phyloP scores from a whole-genome alignment of 2,329 filamentous ascomycete genomes.

The Pseudocercospora fuligena region DNA sequence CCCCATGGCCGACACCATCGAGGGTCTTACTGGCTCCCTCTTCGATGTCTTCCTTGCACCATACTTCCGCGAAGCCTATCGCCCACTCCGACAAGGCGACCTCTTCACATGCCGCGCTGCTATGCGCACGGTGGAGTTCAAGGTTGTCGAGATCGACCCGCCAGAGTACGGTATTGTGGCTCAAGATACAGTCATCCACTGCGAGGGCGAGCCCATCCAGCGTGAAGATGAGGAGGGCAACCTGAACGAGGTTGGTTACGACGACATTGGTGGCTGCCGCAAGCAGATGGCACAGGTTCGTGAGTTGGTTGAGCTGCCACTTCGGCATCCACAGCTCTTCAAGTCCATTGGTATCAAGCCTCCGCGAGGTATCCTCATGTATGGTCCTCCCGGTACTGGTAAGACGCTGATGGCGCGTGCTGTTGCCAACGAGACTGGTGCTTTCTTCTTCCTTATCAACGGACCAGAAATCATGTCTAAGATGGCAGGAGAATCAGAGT shows the following conservation, averaged over 20 bases:
- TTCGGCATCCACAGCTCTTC: constrained; percentile 97
- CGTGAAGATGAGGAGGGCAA: constrained; percentile 99
- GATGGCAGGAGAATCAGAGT: constrained; percentile 99
- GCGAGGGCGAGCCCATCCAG: constrained; percentile 95
- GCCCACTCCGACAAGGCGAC: constrained; percentile 95
- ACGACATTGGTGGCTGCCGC: constrained; percentile 98
- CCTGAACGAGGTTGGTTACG: constrained; percentile 97
- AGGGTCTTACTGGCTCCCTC: constrained; percentile 94
- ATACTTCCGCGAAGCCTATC: constrained; percentile 99
- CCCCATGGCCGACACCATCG: constrained; percentile 96
- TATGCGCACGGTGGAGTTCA: constrained; percentile 99
- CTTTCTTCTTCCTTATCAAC: constrained; percentile 99
- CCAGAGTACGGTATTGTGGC: constrained; percentile 99
- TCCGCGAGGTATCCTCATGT: constrained; percentile 93
- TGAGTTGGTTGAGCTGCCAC: constrained; percentile 95
- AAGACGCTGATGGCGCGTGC: constrained; percentile 99
- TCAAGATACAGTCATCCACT: constrained; percentile 98
- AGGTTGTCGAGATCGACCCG: constrained; percentile 97
- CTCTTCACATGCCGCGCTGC: constrained; percentile 96
- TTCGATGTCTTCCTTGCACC: constrained; percentile 99
- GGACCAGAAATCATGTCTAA: constrained; percentile 99
- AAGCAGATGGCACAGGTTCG: constrained; percentile 99
- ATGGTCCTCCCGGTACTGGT: constrained; percentile 94
- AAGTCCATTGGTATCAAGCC: constrained; percentile 99
- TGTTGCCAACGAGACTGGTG: constrained; percentile 97